Conservation (phyloP, 768 basidiomycete genomes). For the Hypholoma fasciculare region DNA sequence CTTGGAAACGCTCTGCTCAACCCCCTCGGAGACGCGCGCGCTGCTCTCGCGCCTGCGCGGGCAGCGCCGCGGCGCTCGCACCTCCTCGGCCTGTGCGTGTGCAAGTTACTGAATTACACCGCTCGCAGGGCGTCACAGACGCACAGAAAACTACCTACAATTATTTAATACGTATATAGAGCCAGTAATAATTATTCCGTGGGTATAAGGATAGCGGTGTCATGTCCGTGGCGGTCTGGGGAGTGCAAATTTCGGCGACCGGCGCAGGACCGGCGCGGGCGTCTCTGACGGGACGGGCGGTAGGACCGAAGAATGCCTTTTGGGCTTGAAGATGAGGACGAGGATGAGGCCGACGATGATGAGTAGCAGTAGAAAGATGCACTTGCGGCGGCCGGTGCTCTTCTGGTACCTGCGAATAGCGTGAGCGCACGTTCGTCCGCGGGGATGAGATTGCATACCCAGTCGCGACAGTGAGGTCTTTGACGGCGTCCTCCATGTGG, state of each 20-base stretch:
- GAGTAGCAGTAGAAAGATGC: conserved; percentile 89
- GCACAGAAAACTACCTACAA: too few relatives aligned
- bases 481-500: conserved; percentile 80
- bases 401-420: conserved; percentile 75
- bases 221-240: conserved; percentile 6
- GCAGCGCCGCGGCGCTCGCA: too few relatives aligned
- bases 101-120: too few relatives aligned
- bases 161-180: neutral
- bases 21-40: too few relatives aligned
- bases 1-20: too few relatives aligned
- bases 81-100: too few relatives aligned
- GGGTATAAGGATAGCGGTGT: neutral
- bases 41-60: too few relatives aligned
- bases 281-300: conserved; percentile 16
- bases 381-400: conserved; percentile 88
- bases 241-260: neutral
- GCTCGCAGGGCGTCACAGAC: too few relatives aligned
- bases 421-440: conserved; percentile 8
- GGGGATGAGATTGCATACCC: conserved; percentile 46
- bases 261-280: conserved; percentile 1
- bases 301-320: conserved; percentile 41
- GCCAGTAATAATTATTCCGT: conserved; percentile 2
- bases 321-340: conserved; percentile 92
- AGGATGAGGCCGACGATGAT: conserved; percentile 87
- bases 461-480: conserved; percentile 81